Evolutionary conservation across 306 rosid genomes (phyloP).

Genomic region (Betula pendula): DNA sequence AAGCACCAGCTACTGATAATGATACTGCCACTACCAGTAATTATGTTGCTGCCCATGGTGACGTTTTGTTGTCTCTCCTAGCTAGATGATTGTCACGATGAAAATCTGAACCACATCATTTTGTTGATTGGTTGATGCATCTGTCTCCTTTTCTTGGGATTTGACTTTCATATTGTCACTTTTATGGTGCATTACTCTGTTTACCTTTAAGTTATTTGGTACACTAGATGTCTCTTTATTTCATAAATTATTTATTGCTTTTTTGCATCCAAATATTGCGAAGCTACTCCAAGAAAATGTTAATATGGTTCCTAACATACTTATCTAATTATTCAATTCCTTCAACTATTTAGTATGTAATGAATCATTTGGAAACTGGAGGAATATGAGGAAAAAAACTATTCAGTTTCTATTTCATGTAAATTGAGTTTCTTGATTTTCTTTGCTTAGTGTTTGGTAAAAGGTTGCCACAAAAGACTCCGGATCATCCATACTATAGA

Average conservation of each 20-base stretch:
- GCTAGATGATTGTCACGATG: too few relatives aligned
- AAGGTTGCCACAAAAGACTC: conserved; percentile 92
- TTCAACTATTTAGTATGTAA: not conserved
- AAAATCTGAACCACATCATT: too few relatives aligned
- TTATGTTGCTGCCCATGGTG: too few relatives aligned
- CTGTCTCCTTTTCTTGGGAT: too few relatives aligned
- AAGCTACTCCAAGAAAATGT: not conserved
- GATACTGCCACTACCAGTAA: too few relatives aligned
- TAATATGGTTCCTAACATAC: not conserved
- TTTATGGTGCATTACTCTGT: not conserved
- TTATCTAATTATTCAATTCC: not conserved
- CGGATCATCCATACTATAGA: conserved; percentile 89
- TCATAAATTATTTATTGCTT: not conserved
- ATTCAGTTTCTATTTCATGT: not conserved
- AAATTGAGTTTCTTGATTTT: conserved; percentile 9
- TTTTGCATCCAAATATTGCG: not conserved
- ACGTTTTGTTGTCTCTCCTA: too few relatives aligned
- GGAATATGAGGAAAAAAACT: conserved; percentile 1
- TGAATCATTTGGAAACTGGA: conserved; percentile 6
- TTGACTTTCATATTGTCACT: not conserved
- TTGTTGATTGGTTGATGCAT: too few relatives aligned
- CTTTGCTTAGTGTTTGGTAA: conserved; percentile 73
- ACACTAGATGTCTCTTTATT: not conserved
- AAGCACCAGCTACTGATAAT: too few relatives aligned
- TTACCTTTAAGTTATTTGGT: not conserved